Percentiles rank a stretch among this genome's conserved stretches.
phyloP scores from a whole-genome alignment of 352 stramenopile species.

The Globisporangium alternatum region DNA sequence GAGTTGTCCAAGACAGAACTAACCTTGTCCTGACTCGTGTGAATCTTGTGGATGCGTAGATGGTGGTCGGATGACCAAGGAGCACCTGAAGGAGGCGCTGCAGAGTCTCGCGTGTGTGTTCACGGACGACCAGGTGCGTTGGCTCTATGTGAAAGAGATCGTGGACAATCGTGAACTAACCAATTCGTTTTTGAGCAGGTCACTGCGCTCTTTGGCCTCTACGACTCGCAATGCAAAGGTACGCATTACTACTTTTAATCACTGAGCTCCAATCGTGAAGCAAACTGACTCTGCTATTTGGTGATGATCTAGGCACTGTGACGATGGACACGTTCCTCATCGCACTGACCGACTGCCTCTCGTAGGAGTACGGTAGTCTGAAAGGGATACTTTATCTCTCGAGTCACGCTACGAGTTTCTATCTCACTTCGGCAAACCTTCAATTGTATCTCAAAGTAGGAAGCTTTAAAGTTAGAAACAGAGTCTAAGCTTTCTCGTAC shows the following conservation, averaged over 20 bases:
- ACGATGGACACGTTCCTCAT: constrained; percentile 35
- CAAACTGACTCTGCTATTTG: not conserved
- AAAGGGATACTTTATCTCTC: constrained; percentile 3
- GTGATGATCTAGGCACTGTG: constrained; percentile 23
- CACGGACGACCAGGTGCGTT: constrained; percentile 51
- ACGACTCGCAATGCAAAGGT: constrained; percentile 43
- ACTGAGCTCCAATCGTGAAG: not conserved
- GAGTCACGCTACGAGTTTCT: not conserved
- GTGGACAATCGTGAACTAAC: not conserved
- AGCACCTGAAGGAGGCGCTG: constrained; percentile 52
- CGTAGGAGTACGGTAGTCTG: not conserved
- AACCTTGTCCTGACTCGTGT: not conserved
- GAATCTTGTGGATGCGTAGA: constrained; percentile 20
- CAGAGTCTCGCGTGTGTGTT: constrained; percentile 48
- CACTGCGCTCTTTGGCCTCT: constrained; percentile 44
- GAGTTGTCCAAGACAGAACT: not conserved
- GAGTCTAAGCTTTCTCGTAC: constrained; percentile 30
- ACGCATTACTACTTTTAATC: not conserved
- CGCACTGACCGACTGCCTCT: constrained; percentile 21
- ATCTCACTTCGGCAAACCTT: too few relatives aligned
- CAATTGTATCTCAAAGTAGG: constrained; percentile 4
- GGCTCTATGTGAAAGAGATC: not conserved
- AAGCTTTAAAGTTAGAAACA: not conserved
- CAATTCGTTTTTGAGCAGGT: constrained; percentile 19
- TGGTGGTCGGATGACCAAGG: constrained; percentile 42